Evolutionary conservation across 305 asterid genomes (phyloP).

Genomic region (Fraxinus nigra): DNA sequence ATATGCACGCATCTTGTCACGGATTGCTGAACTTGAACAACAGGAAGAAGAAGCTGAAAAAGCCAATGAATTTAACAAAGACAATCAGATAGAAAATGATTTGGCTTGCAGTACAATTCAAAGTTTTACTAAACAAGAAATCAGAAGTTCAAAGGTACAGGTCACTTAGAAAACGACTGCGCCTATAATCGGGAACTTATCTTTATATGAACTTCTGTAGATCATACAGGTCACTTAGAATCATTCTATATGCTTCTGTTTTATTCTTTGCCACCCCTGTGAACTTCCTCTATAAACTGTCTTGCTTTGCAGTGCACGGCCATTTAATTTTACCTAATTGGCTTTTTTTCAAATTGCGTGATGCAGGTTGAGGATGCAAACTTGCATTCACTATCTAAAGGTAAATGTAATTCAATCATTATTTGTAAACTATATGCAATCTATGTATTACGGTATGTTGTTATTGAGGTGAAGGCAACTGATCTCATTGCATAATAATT

Average conservation of each 20-base stretch:
- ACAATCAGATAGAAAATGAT: slow-evolving; percentile 33
- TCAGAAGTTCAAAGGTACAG: slow-evolving; percentile 47
- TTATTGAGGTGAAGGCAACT: neutral
- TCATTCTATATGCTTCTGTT: neutral
- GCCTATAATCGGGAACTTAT: neutral
- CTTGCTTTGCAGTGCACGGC: slow-evolving; percentile 1
- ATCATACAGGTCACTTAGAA: neutral
- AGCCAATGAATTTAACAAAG: slow-evolving; percentile 35
- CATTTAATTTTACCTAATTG: neutral
- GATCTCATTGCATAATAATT: neutral
- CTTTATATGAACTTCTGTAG: neutral
- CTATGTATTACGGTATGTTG: neutral
- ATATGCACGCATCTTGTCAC: slow-evolving; percentile 47
- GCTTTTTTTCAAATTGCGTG: slow-evolving; percentile 14
- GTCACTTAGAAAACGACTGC: neutral
- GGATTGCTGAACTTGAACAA: slow-evolving; percentile 72
- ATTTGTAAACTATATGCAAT: neutral
- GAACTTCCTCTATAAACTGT: neutral
- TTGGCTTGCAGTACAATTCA: slow-evolving; percentile 23
- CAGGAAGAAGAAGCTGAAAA: slow-evolving; percentile 82
- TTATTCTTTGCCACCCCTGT: neutral
- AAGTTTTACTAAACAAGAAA: slow-evolving; percentile 30
- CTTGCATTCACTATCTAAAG: slow-evolving; percentile 44
- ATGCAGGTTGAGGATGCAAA: slow-evolving; percentile 56
- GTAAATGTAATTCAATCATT: slow-evolving; percentile 30